Evolutionary conservation across 371 early-diverging fungal genomes (phyloP).

Genomic region (Mucor lusitanicus): DNA sequence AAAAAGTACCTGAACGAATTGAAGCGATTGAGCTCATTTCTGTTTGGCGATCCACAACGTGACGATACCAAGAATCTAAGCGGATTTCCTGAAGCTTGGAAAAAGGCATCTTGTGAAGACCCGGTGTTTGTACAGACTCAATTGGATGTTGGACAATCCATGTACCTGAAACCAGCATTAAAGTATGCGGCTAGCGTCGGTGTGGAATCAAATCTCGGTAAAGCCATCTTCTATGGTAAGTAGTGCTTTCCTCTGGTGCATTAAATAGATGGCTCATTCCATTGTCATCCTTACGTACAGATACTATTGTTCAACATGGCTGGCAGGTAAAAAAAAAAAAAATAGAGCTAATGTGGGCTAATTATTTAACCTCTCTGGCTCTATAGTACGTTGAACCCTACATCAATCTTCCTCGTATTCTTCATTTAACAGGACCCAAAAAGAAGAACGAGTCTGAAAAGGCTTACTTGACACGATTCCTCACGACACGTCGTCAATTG

Average conservation of each 20-base stretch:
- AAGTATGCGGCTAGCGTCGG: slow-evolving; percentile 44
- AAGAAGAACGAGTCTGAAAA: slow-evolving; percentile 31
- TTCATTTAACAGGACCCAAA: slow-evolving; percentile 42
- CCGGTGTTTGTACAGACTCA: slow-evolving; percentile 45
- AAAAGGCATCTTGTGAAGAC: slow-evolving; percentile 35
- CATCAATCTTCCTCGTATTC: slow-evolving; percentile 46
- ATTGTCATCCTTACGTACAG: no score
- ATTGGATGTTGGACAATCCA: slow-evolving; percentile 40
- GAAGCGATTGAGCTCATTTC: slow-evolving; percentile 26
- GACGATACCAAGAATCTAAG: slow-evolving; percentile 27
- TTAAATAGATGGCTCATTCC: no score
- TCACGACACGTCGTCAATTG: slow-evolving; percentile 44
- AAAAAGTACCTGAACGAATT: slow-evolving; percentile 39
- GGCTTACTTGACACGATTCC: slow-evolving; percentile 40
- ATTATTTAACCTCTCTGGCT: neutral
- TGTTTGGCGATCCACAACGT: slow-evolving; percentile 36
- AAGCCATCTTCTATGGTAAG: slow-evolving; percentile 53
- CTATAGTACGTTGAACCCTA: slow-evolving; percentile 46
- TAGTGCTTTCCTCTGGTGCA: no score
- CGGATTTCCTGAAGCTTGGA: slow-evolving; percentile 38
- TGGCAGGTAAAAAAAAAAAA: slow-evolving; percentile 54
- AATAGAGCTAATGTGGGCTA: neutral
- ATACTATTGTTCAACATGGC: slow-evolving; percentile 57
- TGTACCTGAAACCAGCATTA: slow-evolving; percentile 48
- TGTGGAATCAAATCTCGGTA: slow-evolving; percentile 46